Percentiles rank a stretch among this genome's conserved stretches.
Conservation (phyloP, 2,329 filamentous ascomycete genomes). For the Bimuria novae-zelandiae region DNA sequence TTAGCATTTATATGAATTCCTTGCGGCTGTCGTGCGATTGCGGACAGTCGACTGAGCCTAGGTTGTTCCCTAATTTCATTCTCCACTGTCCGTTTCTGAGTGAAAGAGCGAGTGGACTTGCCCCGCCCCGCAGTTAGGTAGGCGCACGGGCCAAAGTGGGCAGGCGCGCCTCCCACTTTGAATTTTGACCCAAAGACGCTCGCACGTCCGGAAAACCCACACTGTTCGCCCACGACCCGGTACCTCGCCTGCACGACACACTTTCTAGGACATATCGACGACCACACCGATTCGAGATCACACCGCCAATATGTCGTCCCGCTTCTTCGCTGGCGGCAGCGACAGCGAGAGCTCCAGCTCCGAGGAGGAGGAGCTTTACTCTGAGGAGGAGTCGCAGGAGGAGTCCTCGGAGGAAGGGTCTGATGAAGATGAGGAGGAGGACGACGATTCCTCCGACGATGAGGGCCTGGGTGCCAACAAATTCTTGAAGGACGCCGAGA, state of each 20-base stretch:
- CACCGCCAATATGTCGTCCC: constrained; percentile 61
- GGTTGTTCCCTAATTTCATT: background rate
- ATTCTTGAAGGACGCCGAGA: constrained; percentile 81
- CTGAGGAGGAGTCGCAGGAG: constrained; percentile 65
- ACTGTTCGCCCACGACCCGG: constrained; percentile 4
- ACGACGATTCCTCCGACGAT: constrained; percentile 57
- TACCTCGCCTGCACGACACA: constrained; percentile 5
- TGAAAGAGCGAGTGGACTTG: background rate
- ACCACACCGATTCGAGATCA: constrained; percentile 18
- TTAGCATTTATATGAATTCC: constrained; percentile 37
- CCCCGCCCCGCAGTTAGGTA: background rate
- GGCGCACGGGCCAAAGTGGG: constrained; percentile 3
- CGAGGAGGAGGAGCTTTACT: constrained; percentile 96
- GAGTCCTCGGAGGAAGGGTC: constrained; percentile 47
- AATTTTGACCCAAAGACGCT: constrained; percentile 7
- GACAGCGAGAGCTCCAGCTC: constrained; percentile 95
- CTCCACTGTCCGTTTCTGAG: background rate
- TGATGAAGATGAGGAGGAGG: constrained; percentile 54
- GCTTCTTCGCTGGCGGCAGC: constrained; percentile 75
- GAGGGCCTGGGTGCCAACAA: constrained; percentile 73
- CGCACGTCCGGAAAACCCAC: background rate
- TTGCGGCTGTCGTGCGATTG: constrained; percentile 5
- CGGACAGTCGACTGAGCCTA: background rate
- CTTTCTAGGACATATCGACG: constrained; percentile 1
- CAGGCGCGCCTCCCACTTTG: constrained; percentile 5